A percentile compares a stretch with the other conserved stretches of the same genome.
phyloP scores from a whole-genome alignment of 768 basidiomycete species.

The Leccinum uliginosum region DNA sequence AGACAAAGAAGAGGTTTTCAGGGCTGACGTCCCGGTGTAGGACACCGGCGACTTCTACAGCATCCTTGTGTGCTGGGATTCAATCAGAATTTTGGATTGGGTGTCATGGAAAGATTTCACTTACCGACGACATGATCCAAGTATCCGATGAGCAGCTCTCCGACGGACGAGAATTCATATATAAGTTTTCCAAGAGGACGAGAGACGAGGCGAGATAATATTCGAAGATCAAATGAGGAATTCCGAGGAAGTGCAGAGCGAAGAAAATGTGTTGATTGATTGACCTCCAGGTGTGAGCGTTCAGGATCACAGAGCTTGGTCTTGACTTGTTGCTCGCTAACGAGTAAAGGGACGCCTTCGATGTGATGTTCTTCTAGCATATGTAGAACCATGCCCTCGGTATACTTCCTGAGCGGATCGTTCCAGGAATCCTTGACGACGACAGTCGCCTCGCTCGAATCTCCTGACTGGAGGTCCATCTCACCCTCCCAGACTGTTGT shows the following conservation, averaged over 20 bases:
- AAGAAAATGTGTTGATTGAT: neutral
- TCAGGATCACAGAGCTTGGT: neutral
- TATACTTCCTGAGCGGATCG: neutral
- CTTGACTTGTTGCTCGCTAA: neutral
- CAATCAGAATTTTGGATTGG: neutral
- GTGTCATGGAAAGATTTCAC: neutral
- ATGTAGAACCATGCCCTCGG: neutral
- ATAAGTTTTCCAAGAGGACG: neutral
- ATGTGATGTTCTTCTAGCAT: neutral
- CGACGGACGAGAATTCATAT: neutral
- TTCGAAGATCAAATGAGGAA: neutral
- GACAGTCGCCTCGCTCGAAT: neutral
- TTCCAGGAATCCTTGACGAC: neutral
- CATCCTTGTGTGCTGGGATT: neutral
- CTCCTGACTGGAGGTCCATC: neutral
- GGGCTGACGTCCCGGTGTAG: neutral
- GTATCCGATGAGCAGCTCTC: neutral
- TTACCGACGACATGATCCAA: neutral
- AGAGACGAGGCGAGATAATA: neutral
- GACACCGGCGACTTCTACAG: neutral
- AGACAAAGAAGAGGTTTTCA: neutral
- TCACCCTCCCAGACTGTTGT: too few relatives aligned
- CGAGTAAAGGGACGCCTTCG: neutral
- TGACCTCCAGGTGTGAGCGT: neutral
- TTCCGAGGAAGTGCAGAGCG: neutral